phyloP scores from a whole-genome alignment of 768 basidiomycete species.

The Collybia nuda region DNA sequence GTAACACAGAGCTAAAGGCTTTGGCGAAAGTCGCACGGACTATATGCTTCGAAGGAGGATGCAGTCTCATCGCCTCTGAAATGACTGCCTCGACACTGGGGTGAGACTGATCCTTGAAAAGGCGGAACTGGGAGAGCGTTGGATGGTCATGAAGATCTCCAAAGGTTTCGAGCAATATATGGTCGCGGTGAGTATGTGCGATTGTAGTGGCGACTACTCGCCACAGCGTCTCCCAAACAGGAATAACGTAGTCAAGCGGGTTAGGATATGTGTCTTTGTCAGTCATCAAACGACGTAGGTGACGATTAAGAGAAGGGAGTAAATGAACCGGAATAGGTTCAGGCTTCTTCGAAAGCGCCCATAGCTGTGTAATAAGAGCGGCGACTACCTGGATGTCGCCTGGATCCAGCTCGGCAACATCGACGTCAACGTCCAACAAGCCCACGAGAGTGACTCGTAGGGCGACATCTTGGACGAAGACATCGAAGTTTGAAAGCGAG shows the following conservation, averaged over 20 bases:
- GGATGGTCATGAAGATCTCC: conserved; percentile 33
- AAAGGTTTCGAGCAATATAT: conserved; percentile 26
- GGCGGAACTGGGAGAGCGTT: conserved; percentile 25
- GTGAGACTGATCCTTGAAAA: conserved; percentile 1
- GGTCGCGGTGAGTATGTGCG: conserved; percentile 33
- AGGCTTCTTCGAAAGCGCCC: conserved; percentile 42
- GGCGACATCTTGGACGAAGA: conserved; percentile 42
- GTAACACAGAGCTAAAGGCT: background rate
- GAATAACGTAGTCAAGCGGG: conserved; percentile 54
- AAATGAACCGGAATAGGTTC: conserved; percentile 26
- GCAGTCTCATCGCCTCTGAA: conserved; percentile 44
- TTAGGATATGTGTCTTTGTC: conserved; percentile 28
- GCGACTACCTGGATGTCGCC: conserved; percentile 36
- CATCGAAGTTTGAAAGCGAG: conserved; percentile 26
- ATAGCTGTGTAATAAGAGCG: conserved; percentile 41
- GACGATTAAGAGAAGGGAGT: conserved; percentile 31
- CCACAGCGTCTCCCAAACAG: conserved; percentile 65
- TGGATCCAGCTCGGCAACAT: conserved; percentile 25
- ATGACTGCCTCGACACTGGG: conserved; percentile 37
- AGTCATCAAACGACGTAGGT: conserved; percentile 41
- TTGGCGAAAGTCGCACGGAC: conserved; percentile 20
- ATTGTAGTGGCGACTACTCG: conserved; percentile 49
- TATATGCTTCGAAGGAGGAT: conserved; percentile 53
- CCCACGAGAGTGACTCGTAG: conserved; percentile 41
- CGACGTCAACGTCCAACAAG: conserved; percentile 33